Conservation (phyloP, 1,284 basidiomycete genomes). For the Sporisorium exsertum region DNA sequence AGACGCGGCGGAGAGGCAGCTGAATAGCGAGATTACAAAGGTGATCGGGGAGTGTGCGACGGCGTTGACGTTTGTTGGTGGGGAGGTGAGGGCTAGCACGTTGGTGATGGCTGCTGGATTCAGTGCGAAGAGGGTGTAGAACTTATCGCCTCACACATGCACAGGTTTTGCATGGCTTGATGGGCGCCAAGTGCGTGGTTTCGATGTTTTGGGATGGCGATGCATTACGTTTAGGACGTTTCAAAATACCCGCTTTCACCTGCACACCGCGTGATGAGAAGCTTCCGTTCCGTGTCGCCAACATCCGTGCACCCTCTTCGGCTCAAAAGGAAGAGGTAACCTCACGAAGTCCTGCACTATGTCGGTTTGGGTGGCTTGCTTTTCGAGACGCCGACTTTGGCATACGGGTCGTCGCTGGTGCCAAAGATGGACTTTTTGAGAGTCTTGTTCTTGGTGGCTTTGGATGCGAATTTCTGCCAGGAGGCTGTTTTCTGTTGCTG, state of each 20-base stretch:
- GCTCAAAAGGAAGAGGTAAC: too few relatives aligned
- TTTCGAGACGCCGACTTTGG: conserved; percentile 75
- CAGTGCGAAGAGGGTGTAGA: not conserved
- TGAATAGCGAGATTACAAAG: conserved; percentile 62
- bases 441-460: conserved; percentile 78
- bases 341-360: too few relatives aligned
- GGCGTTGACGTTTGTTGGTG: conserved; percentile 38
- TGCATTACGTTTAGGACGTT: not conserved
- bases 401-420: conserved; percentile 92
- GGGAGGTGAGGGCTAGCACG: conserved; percentile 25
- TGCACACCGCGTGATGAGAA: too few relatives aligned
- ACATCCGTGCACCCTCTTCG: too few relatives aligned
- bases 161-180: too few relatives aligned
- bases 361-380: not conserved
- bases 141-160: not conserved
- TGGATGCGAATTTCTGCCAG: conserved; percentile 97
- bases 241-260: not conserved
- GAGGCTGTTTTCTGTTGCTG: conserved; percentile 87
- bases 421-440: conserved; percentile 82
- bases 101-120: conserved; percentile 57
- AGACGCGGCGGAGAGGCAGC: conserved; percentile 37
- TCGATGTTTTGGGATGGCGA: not conserved
- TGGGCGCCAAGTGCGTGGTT: not conserved
- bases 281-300: too few relatives aligned
- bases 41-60: conserved; percentile 62